Percentiles rank a stretch among this genome's conserved stretches.
Evolutionary conservation across 2,329 filamentous ascomycete genomes (phyloP).

Genomic region (Dactylellina haptotyla): DNA sequence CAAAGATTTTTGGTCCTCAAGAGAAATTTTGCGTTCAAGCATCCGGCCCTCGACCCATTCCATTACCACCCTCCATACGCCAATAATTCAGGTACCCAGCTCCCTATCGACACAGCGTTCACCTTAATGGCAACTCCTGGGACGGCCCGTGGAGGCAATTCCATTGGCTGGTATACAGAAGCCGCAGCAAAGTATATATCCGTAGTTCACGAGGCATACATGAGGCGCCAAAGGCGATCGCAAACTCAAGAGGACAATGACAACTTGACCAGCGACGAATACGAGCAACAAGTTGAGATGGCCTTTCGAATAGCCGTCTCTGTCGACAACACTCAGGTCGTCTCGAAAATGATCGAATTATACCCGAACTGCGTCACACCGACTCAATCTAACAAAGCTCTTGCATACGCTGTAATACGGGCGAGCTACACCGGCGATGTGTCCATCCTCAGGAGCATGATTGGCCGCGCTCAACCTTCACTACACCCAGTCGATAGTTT

Average conservation of each 20-base stretch:
- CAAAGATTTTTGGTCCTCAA: not conserved
- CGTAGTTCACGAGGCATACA: no score
- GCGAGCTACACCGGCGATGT: not conserved
- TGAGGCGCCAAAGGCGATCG: no score
- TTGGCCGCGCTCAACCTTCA: constrained; percentile 4
- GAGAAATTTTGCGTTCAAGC: constrained; percentile 17
- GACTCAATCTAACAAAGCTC: not conserved
- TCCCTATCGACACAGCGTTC: constrained; percentile 6
- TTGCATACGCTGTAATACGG: constrained; percentile 7
- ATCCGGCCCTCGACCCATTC: constrained; percentile 9
- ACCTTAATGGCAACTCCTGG: constrained; percentile 1
- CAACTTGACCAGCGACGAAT: not conserved
- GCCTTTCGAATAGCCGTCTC: constrained; percentile 20
- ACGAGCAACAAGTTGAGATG: not conserved
- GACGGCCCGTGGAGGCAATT: not conserved
- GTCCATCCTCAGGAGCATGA: not conserved
- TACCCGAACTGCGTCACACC: not conserved
- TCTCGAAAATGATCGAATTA: not conserved
- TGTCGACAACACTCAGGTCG: not conserved
- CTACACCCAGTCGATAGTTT: not conserved
- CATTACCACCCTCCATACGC: constrained; percentile 18
- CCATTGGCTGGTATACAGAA: not conserved
- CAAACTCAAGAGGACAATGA: not conserved
- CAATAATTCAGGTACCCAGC: not conserved
- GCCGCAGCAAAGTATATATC: not conserved